phyloP scores from a whole-genome alignment of 306 rosid genomes.

The Arachis stenosperma region DNA sequence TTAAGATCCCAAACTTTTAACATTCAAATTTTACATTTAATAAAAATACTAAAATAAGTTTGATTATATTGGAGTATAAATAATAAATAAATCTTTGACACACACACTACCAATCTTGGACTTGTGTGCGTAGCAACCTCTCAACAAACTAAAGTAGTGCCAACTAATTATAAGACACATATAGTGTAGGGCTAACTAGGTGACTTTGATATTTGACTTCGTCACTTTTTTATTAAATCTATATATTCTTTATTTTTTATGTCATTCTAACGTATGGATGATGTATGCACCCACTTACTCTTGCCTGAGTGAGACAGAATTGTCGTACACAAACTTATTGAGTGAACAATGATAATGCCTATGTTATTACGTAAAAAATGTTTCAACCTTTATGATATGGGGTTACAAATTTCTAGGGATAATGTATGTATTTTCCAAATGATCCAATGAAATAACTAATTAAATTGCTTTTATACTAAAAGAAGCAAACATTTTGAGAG shows the following conservation, averaged over 20 bases:
- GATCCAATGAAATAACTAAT: constrained; percentile 31
- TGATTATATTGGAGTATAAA: too few relatives aligned
- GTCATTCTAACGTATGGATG: constrained; percentile 46
- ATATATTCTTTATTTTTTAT: constrained; percentile 17
- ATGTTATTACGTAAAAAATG: constrained; percentile 9
- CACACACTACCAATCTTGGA: constrained; percentile 10
- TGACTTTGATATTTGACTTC: not conserved
- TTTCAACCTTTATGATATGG: not conserved
- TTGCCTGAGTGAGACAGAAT: constrained; percentile 34
- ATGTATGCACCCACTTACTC: constrained; percentile 40
- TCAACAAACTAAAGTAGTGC: not conserved
- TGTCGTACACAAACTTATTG: constrained; percentile 26
- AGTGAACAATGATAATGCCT: constrained; percentile 22
- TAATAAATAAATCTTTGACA: constrained; percentile 9
- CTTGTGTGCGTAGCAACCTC: not conserved
- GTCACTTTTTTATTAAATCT: not conserved
- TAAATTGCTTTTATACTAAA: not conserved
- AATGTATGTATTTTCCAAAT: constrained; percentile 21
- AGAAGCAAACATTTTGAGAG: constrained; percentile 10
- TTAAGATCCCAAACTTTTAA: too few relatives aligned
- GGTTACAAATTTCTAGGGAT: constrained; percentile 9
- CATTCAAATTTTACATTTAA: too few relatives aligned
- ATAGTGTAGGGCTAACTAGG: not conserved
- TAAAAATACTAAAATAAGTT: too few relatives aligned
- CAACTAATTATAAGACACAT: constrained; percentile 21